phyloP scores from a whole-genome alignment of 2,329 filamentous ascomycete genomes.

The Fusarium camptoceras region DNA sequence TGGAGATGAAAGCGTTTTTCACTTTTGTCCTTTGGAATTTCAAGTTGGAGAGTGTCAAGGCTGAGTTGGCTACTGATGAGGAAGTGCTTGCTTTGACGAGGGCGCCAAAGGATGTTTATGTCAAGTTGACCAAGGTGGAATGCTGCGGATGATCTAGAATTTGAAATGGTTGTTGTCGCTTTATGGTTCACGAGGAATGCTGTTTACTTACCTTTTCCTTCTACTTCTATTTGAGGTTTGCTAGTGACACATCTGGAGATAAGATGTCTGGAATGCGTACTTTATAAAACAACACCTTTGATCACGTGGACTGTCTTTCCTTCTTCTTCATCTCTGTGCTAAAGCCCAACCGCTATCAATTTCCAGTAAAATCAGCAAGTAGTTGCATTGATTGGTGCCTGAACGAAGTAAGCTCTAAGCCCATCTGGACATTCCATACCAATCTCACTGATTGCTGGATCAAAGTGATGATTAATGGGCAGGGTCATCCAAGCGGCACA shows the following conservation, averaged over 20 bases:
- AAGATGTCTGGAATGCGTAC: too few species aligned
- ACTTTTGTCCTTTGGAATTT: constrained; percentile 26
- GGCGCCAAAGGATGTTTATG: constrained; percentile 23
- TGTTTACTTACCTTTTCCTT: too few species aligned
- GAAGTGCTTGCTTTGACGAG: constrained; percentile 23
- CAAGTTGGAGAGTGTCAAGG: neutral
- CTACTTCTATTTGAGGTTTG: too few species aligned
- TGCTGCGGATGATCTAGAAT: neutral
- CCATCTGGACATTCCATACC: neutral
- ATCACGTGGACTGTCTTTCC: too few species aligned
- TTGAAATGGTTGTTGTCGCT: accelerated
- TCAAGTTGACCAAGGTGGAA: neutral
- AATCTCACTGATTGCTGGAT: neutral
- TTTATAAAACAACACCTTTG: too few species aligned
- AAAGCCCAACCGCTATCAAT: too few species aligned
- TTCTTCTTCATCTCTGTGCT: too few species aligned
- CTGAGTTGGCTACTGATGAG: constrained; percentile 14
- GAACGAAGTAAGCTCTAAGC: neutral
- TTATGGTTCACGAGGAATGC: too few species aligned
- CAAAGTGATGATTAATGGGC: neutral
- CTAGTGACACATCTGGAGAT: too few species aligned
- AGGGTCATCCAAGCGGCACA: neutral
- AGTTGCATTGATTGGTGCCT: neutral
- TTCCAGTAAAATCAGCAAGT: too few species aligned
- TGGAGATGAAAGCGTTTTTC: constrained; percentile 28